Base-by-base conservation (phyloP, 1,284 basidiomycete species). In the Austropuccinia psidii region DNA sequence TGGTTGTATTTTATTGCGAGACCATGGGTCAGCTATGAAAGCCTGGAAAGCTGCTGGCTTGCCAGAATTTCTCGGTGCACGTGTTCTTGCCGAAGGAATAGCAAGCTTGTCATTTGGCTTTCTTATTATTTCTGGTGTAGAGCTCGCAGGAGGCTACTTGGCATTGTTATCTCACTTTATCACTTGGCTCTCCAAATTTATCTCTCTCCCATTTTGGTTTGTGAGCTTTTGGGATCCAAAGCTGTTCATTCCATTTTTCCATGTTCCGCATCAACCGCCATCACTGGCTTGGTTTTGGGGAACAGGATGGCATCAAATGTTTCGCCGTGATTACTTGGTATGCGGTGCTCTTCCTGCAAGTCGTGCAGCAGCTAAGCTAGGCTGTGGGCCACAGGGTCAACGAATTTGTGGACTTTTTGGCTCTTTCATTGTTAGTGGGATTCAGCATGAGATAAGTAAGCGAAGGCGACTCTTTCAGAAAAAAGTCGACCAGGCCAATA, bases 231-330 rank as follows among this genome's bases (percentile, higher is more conserved):
- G 52, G 54, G 55, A 69, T 27, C 37, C 50, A 7, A 37, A 33
- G 11, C 3, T 49, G 6, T 69, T 57, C 27, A 33, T 58, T 2
- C 67, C 85, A 84, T 2, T 65, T 83, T 6, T 85, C 85, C 76
- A 78, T 82, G 64, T 66, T 78, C 31, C 85, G 84, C 85, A 83
- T 82, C 72, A 76, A 17, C 75, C 84, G 1, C 83, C 82, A 4
- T 85, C 85, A 1, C 77, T 86, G 33, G 79, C 80, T 39, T 83
- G 85, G 8, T 72, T 72, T 39, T 72, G 68, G 68, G 41, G 55
- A 47, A 61, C 21, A 62, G 45, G 47, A 43, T 72, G 68, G 68
- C 68, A 72, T 45, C 57, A 55, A 35, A n/a, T 60, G 35, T 72
- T 72, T 49, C 68, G 68, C 19, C 55, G 57, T 27, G 68, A 72